These are phyloP conservation scores for Aspergillus sp. DNA, from an alignment of 2,329 filamentous ascomycete genomes.

Conservation along the genomic window DNA sequence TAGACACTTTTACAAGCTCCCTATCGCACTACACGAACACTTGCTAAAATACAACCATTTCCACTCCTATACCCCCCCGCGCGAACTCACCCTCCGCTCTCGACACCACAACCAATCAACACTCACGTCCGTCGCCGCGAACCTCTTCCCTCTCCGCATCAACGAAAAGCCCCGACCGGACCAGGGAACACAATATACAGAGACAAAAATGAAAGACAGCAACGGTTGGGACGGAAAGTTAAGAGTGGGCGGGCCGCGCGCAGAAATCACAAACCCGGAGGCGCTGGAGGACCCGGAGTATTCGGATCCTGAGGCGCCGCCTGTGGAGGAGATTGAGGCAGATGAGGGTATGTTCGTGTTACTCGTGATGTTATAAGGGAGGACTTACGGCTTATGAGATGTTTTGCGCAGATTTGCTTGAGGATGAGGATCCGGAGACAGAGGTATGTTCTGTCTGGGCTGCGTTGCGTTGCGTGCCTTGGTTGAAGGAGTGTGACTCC, in stretches of 20 bases:
- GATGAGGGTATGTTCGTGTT: conserved; percentile 58
- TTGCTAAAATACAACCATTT: too few species aligned
- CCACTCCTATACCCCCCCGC: too few species aligned
- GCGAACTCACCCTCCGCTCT: too few species aligned
- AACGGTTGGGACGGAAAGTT: conserved; percentile 42
- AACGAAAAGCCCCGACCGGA: too few species aligned
- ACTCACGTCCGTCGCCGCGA: too few species aligned
- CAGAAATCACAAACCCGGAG: conserved; percentile 66
- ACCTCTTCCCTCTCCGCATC: too few species aligned
- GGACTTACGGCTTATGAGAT: conserved; percentile 4
- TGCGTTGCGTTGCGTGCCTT: neutral
- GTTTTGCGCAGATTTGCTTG: conserved; percentile 45
- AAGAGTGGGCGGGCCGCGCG: conserved; percentile 54
- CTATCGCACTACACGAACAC: too few species aligned
- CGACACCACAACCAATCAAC: too few species aligned
- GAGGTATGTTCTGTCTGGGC: conserved; percentile 33
- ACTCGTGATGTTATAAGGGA: neutral
- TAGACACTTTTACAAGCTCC: too few species aligned
- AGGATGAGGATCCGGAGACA: conserved; percentile 48
- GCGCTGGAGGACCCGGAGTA: conserved; percentile 78
- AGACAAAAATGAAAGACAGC: conserved; percentile 31
- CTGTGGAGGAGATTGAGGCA: conserved; percentile 66
- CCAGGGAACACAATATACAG: neutral
- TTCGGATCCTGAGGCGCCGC: conserved; percentile 61
- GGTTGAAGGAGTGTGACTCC: neutral